A percentile compares a stretch with the other conserved stretches of the same genome.
These are phyloP conservation scores for Jamesozyma piceae DNA, from an alignment of 805 yeast genomes.

Conservation along the genomic window DNA sequence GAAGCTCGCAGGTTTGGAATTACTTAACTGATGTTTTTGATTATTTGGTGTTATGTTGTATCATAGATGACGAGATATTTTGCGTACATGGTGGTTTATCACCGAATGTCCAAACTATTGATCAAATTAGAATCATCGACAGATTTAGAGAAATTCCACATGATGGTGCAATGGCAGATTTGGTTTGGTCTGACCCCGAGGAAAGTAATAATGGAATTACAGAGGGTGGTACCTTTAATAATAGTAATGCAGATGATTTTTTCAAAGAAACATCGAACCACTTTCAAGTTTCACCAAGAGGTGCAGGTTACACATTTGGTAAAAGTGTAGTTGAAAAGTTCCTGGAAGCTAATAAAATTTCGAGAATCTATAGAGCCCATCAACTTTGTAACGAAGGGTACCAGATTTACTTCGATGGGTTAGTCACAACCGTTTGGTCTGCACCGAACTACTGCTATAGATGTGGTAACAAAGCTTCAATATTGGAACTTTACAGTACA, in stretches of 20 bases:
- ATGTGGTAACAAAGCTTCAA: constrained; percentile 96
- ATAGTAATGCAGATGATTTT: constrained; percentile 25
- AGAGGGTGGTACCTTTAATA: constrained; percentile 5
- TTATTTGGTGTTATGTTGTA: constrained; percentile 77
- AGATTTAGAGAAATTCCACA: constrained; percentile 93
- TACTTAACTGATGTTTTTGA: constrained; percentile 90
- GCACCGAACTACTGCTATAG: constrained; percentile 97
- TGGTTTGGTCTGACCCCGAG: constrained; percentile 98
- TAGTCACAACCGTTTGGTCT: constrained; percentile 94
- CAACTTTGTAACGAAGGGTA: constrained; percentile 95
- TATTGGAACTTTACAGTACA: constrained; percentile 70
- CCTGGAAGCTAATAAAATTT: constrained; percentile 64
- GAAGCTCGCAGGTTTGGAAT: constrained; percentile 67
- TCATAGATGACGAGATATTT: constrained; percentile 80
- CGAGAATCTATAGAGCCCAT: constrained; percentile 84
- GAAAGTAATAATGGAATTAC: constrained; percentile 51
- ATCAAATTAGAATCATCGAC: constrained; percentile 84
- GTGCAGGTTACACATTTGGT: constrained; percentile 97
- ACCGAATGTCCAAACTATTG: constrained; percentile 89
- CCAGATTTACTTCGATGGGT: constrained; percentile 82
- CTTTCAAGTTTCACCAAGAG: constrained; percentile 85
- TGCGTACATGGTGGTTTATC: constrained; percentile 97
- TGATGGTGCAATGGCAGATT: constrained; percentile 98
- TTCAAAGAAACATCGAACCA: constrained; percentile 34
- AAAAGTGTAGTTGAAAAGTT: constrained; percentile 82